Conservation (phyloP, 2,329 filamentous ascomycete species). For the Paecilomyces formosus region DNA sequence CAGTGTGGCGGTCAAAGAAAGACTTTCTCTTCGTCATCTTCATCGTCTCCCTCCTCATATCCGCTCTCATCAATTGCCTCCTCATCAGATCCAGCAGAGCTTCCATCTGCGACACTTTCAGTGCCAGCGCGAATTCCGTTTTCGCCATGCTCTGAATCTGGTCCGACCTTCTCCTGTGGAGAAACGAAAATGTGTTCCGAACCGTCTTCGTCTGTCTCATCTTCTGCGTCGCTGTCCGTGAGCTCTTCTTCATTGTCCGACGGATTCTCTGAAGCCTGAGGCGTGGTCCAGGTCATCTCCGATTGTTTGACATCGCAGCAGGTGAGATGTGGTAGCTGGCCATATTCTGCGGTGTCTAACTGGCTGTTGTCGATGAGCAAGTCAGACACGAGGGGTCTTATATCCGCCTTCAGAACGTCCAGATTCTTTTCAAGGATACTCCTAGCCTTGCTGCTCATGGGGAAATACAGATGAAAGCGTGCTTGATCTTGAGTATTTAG, state of each 20-base stretch:
- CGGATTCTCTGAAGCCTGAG: constrained; percentile 9
- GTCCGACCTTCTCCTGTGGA: not conserved
- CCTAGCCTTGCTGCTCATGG: constrained; percentile 18
- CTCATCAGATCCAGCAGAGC: not conserved
- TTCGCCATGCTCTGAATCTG: not conserved
- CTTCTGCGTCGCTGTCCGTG: not conserved
- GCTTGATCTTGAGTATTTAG: constrained; percentile 27
- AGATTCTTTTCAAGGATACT: constrained; percentile 18
- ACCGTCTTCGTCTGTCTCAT: not conserved
- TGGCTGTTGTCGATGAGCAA: constrained; percentile 34
- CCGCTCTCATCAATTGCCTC: not conserved
- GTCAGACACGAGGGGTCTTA: constrained; percentile 22
- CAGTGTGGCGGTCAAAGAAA: not conserved
- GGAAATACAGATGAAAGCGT: constrained; percentile 18
- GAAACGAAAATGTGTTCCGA: not conserved
- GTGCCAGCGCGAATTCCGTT: not conserved
- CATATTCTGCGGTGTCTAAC: constrained; percentile 28
- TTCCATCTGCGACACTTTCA: not conserved
- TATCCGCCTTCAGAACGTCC: constrained; percentile 31
- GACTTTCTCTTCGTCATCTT: not conserved
- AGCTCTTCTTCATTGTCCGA: constrained; percentile 1
- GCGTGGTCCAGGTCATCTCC: constrained; percentile 34
- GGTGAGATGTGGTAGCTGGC: constrained; percentile 35
- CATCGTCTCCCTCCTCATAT: not conserved
- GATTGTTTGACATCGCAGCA: constrained; percentile 33